These are phyloP conservation scores for Athelia psychrophila DNA, from an alignment of 1,284 basidiomycete genomes.

Conservation along the genomic window DNA sequence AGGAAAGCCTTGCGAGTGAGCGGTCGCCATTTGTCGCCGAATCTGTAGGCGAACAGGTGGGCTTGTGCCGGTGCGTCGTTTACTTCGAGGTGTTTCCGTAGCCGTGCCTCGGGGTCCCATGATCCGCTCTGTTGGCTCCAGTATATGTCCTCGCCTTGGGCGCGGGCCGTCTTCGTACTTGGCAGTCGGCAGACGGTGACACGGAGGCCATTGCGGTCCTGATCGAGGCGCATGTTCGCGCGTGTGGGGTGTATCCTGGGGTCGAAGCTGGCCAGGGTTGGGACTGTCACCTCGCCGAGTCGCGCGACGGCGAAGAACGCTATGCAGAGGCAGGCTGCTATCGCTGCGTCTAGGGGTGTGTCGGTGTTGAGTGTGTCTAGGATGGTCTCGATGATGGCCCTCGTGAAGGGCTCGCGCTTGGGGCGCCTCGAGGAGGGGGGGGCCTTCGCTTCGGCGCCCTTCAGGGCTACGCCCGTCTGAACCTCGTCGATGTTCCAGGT, in stretches of 20 bases:
- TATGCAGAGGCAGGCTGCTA: conserved; percentile 29
- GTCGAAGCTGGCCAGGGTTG: conserved; percentile 21
- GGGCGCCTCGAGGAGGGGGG: conserved; percentile 17
- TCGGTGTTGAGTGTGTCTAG: conserved; percentile 12
- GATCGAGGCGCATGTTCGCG: conserved; percentile 6
- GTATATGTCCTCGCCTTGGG: conserved; percentile 20
- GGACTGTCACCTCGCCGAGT: conserved; percentile 33
- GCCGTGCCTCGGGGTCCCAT: conserved; percentile 22
- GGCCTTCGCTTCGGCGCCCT: conserved; percentile 14
- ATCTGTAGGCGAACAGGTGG: conserved; percentile 23
- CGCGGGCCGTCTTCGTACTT: conserved; percentile 21
- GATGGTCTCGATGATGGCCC: conserved; percentile 14
- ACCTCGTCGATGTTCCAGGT: conserved; percentile 21
- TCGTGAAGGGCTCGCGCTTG: conserved; percentile 20
- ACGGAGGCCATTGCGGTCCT: conserved; percentile 12
- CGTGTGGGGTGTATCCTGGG: conserved; percentile 18
- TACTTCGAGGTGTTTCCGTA: conserved; percentile 24
- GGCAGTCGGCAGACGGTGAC: conserved; percentile 26
- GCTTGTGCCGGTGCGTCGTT: conserved; percentile 22
- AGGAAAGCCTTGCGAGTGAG: conserved; percentile 7
- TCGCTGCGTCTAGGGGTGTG: conserved; percentile 25
- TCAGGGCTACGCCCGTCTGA: conserved; percentile 19
- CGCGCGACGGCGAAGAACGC: conserved; percentile 27
- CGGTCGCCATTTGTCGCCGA: conserved; percentile 10
- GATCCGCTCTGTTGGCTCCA: conserved; percentile 23